phyloP scores from a whole-genome alignment of 768 basidiomycete species.

The Suillus hirtellus region DNA sequence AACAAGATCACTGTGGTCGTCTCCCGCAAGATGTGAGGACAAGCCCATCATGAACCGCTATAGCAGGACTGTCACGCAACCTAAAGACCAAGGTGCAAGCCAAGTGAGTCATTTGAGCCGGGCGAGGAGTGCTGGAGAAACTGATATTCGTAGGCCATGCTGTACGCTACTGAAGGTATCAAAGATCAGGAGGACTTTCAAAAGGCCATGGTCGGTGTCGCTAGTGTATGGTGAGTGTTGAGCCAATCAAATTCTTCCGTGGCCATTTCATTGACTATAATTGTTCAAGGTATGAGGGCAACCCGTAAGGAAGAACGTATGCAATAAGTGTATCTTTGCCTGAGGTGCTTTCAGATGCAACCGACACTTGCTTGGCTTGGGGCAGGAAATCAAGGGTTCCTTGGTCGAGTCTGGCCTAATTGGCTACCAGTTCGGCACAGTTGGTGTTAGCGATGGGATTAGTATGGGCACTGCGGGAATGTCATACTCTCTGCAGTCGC shows the following conservation, averaged over 20 bases:
- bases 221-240: conserved; percentile 83
- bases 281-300: conserved; percentile 88
- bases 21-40: conserved; percentile 39
- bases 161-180: conserved; percentile 97
- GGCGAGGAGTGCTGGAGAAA: conserved; percentile 2
- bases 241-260: conserved; percentile 13
- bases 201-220: conserved; percentile 97
- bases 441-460: conserved; percentile 97
- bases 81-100: conserved; percentile 94
- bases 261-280: conserved; percentile 16
- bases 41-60: conserved; percentile 62
- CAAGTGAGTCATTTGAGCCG: conserved; percentile 51
- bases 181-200: conserved; percentile 78
- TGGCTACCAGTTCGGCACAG: conserved; percentile 97
- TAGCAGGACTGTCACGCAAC: conserved; percentile 81
- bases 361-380: conserved; percentile 86
- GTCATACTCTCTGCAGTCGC: conserved; percentile 94
- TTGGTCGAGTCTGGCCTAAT: conserved; percentile 69
- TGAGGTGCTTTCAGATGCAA: conserved; percentile 72
- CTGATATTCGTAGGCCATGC: conserved; percentile 72
- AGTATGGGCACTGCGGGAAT: conserved; percentile 96
- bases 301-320: conserved; percentile 67
- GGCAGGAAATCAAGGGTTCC: conserved; percentile 84
- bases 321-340: not conserved
- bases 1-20: conserved; percentile 39